Percentiles rank a stretch among this genome's conserved stretches.
Evolutionary conservation across 2,329 filamentous ascomycete genomes (phyloP).

Genomic region (Pseudocercospora ulei): DNA sequence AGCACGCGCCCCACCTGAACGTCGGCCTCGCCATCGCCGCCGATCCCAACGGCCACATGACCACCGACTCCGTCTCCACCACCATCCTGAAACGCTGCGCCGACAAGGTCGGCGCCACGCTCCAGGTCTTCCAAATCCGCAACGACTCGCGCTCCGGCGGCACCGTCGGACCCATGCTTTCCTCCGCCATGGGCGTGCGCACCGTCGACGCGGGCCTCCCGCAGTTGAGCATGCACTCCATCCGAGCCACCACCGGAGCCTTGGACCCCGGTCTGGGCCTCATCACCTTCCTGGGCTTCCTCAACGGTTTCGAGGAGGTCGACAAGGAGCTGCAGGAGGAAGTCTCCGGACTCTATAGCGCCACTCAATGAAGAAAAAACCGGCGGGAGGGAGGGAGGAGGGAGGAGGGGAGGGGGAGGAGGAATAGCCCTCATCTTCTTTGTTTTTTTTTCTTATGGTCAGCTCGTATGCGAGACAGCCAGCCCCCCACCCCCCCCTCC

Average conservation of each 20-base stretch:
- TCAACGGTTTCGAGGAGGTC: slow-evolving; percentile 75
- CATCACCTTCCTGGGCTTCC: slow-evolving; percentile 78
- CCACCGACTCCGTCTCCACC: slow-evolving; percentile 77
- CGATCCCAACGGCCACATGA: slow-evolving; percentile 92
- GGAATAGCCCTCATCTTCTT: no score
- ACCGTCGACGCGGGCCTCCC: slow-evolving; percentile 81
- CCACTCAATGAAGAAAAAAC: no score
- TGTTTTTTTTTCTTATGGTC: no score
- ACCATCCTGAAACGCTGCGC: slow-evolving; percentile 71
- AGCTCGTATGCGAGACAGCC: no score
- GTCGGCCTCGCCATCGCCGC: slow-evolving; percentile 70
- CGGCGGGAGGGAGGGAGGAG: background rate
- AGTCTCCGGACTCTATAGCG: slow-evolving; percentile 3
- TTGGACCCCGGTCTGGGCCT: slow-evolving; percentile 81
- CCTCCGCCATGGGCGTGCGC: slow-evolving; percentile 66
- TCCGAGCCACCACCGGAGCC: slow-evolving; percentile 76
- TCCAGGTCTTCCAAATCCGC: slow-evolving; percentile 88
- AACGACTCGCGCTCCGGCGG: slow-evolving; percentile 85
- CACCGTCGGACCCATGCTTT: slow-evolving; percentile 89
- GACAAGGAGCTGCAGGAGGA: slow-evolving; percentile 59
- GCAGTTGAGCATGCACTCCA: slow-evolving; percentile 88
- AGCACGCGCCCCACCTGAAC: slow-evolving; percentile 81
- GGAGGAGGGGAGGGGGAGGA: background rate
- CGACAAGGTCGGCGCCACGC: slow-evolving; percentile 57
- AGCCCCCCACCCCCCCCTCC: no score